Evolutionary conservation across 305 asterid species (phyloP).

Genomic region (Nicotiana rustica): DNA sequence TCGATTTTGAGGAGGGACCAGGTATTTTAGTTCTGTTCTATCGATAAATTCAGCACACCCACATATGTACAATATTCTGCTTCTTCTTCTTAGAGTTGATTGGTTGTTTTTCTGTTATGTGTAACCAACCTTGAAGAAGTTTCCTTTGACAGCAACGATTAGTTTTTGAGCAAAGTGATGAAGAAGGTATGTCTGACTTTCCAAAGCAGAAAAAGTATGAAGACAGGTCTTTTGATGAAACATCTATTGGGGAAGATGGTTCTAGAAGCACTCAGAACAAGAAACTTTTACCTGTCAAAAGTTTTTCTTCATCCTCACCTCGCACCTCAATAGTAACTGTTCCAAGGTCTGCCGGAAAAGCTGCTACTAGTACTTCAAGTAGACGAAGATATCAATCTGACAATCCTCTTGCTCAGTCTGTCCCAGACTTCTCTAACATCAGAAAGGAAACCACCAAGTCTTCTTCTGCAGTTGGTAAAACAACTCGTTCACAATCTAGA

Average conservation of each 20-base stretch:
- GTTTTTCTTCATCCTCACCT: conserved; percentile 59
- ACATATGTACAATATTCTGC: neutral
- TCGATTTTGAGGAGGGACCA: conserved; percentile 68
- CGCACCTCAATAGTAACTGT: conserved; percentile 62
- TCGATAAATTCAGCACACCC: conserved; percentile 38
- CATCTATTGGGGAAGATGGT: conserved; percentile 56
- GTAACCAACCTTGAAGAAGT: conserved; percentile 65
- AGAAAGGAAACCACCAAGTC: conserved; percentile 86
- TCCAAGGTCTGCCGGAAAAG: conserved; percentile 64
- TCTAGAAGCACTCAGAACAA: conserved; percentile 58
- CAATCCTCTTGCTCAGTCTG: conserved; percentile 89
- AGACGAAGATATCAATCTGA: conserved; percentile 77
- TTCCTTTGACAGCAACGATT: conserved; percentile 70
- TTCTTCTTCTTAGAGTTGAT: conserved; percentile 46
- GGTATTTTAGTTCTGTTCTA: conserved; percentile 65
- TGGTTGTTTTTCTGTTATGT: conserved; percentile 52
- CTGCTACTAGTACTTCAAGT: conserved; percentile 55
- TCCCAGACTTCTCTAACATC: conserved; percentile 58
- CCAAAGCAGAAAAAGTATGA: conserved; percentile 49
- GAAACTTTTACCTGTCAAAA: conserved; percentile 63
- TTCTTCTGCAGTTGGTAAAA: conserved; percentile 67
- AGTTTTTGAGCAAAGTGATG: conserved; percentile 73
- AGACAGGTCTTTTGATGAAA: conserved; percentile 51
- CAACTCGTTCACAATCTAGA: conserved; percentile 65
- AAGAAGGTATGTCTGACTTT: conserved; percentile 63